Conservation (phyloP, 345 rosid genomes). For the Mangifera indica region DNA sequence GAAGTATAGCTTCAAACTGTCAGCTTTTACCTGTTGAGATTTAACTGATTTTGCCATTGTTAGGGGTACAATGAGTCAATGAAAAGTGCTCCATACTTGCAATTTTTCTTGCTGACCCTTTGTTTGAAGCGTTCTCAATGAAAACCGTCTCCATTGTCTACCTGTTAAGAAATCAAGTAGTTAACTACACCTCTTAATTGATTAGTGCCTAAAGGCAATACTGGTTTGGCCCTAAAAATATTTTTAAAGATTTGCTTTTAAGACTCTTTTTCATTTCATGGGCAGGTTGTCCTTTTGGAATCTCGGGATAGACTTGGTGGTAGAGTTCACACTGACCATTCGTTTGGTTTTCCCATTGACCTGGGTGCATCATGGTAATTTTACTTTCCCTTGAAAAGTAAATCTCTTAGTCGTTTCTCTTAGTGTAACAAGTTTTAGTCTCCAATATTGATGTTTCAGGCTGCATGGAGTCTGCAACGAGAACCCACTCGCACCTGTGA, state of each 20-base stretch:
- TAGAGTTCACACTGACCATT: slow-evolving; percentile 73
- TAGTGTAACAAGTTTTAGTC: not conserved
- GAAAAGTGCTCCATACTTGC: not conserved
- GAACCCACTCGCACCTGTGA: slow-evolving; percentile 92
- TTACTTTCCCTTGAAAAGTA: not conserved
- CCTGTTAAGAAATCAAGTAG: not conserved
- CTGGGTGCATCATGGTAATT: slow-evolving; percentile 94
- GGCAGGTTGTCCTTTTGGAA: slow-evolving; percentile 75
- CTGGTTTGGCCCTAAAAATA: not conserved
- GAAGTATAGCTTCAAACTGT: not conserved
- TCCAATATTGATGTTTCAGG: slow-evolving; percentile 44
- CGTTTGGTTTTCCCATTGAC: slow-evolving; percentile 93
- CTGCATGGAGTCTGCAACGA: slow-evolving; percentile 93
- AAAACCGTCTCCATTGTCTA: not conserved
- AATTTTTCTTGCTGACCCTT: not conserved
- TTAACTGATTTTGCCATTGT: not conserved
- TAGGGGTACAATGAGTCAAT: not conserved
- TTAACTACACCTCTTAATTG: not conserved
- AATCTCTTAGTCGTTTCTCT: not conserved
- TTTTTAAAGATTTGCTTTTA: slow-evolving; percentile 9
- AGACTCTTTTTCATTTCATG: slow-evolving; percentile 1
- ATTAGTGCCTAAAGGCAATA: not conserved
- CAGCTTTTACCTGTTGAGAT: not conserved
- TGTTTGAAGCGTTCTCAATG: not conserved
- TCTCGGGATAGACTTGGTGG: slow-evolving; percentile 90